phyloP scores from a whole-genome alignment of 31 red algal genomes.

The Odonthalia washingtoniensis region DNA sequence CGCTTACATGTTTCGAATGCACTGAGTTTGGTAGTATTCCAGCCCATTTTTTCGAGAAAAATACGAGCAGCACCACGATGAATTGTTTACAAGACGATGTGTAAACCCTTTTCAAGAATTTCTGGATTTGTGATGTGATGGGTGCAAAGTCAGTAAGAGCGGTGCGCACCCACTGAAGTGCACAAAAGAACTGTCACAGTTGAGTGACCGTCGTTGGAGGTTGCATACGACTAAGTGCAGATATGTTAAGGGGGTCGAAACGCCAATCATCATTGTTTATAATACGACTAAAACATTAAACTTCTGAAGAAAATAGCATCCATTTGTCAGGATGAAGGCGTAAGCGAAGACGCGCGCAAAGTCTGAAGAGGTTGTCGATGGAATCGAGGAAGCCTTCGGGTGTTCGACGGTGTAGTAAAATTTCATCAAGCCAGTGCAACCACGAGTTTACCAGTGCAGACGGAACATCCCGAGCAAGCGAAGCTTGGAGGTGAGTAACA shows the following conservation, averaged over 20 bases:
- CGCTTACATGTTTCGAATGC: conserved; percentile 29
- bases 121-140: neutral
- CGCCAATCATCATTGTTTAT: neutral
- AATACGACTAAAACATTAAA: neutral
- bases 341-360: neutral
- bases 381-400: neutral
- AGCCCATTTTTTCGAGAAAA: neutral
- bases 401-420: neutral
- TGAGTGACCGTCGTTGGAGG: neutral
- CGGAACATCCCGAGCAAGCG: neutral
- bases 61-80: neutral
- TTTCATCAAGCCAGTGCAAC: neutral
- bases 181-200: neutral
- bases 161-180: too few relatives aligned
- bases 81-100: neutral
- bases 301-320: neutral
- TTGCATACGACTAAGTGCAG: neutral
- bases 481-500: neutral
- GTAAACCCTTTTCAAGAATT: conserved; percentile 11
- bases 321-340: neutral
- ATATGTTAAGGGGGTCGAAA: neutral
- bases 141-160: neutral
- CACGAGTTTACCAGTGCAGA: neutral
- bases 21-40: neutral
- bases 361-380: neutral